Percentiles rank a stretch among this genome's conserved stretches.
phyloP scores from a whole-genome alignment of 768 basidiomycete species.

The Termitomyces sp. region DNA sequence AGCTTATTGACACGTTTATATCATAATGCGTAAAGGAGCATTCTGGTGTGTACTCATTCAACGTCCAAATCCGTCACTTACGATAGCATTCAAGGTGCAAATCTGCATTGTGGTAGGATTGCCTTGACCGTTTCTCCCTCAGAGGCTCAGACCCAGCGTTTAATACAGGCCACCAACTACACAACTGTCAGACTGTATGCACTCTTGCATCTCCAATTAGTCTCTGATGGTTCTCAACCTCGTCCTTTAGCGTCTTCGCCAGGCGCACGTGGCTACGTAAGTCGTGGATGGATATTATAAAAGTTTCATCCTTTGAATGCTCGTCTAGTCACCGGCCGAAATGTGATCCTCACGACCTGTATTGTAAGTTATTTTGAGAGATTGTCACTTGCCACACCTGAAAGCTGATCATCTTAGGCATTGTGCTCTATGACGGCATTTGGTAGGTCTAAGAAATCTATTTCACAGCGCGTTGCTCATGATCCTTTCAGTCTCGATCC shows the following conservation, averaged over 20 bases:
- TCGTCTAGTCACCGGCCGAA: background rate
- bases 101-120: background rate
- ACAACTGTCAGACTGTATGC: background rate
- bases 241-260: background rate
- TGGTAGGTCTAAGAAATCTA: background rate
- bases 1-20: background rate
- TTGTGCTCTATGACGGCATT: background rate
- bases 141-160: no score
- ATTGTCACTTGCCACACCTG: background rate
- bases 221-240: background rate
- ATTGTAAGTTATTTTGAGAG: background rate
- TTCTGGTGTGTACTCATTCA: background rate
- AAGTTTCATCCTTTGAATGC: background rate
- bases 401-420: background rate
- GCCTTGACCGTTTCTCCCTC: background rate
- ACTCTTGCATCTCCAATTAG: background rate
- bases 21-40: background rate
- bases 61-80: background rate
- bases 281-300: background rate
- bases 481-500: background rate
- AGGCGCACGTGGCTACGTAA: constrained; percentile 1
- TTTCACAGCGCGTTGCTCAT: background rate
- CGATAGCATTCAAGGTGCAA: background rate
- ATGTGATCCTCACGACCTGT: background rate
- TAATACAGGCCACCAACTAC: background rate